These are phyloP conservation scores for Colletotrichum sp. DNA, from an alignment of 2,329 filamentous ascomycete species.

Conservation along the genomic window DNA sequence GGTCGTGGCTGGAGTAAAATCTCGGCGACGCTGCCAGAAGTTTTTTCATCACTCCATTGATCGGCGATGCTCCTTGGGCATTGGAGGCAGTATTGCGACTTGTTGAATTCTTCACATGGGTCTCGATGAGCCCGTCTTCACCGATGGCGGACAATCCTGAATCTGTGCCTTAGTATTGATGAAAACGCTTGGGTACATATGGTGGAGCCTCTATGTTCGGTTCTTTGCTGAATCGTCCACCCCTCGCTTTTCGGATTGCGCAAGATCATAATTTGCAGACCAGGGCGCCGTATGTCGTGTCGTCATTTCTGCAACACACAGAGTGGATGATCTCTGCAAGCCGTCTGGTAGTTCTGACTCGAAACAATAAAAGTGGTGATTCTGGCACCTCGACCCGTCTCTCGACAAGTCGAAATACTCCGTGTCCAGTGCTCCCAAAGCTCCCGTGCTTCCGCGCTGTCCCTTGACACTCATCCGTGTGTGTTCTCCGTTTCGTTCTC, in stretches of 20 bases:
- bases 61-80: neutral
- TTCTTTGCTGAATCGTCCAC: neutral
- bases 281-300: neutral
- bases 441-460: neutral
- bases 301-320: neutral
- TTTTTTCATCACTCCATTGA: neutral
- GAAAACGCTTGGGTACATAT: slow-evolving; percentile 15
- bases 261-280: neutral
- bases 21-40: neutral
- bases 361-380: neutral
- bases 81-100: neutral
- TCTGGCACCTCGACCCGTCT: neutral
- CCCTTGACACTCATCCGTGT: neutral
- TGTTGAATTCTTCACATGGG: neutral
- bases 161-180: slow-evolving; percentile 6
- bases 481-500: neutral
- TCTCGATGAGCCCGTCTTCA: neutral
- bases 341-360: neutral
- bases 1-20: neutral
- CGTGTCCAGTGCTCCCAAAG: neutral
- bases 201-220: neutral
- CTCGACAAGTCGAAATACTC: neutral
- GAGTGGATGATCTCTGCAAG: neutral
- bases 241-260: neutral
- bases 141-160: neutral